Conservation (phyloP, 2,329 filamentous ascomycete genomes). For the Epichloe bromicola region DNA sequence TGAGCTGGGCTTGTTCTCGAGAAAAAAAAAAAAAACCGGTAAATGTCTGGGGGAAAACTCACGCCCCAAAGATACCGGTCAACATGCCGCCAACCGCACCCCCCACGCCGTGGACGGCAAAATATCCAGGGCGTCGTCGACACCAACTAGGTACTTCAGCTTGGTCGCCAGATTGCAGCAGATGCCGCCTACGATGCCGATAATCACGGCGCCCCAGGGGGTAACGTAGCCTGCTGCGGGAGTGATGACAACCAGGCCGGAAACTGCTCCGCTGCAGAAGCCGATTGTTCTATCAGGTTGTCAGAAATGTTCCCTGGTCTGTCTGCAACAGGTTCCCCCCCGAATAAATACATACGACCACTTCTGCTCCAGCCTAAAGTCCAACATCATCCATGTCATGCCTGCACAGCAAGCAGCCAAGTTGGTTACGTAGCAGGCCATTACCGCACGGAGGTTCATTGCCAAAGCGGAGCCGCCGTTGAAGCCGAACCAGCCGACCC, state of each 20-base stretch:
- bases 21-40: neutral
- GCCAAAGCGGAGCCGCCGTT: constrained; percentile 74
- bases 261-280: constrained; percentile 82
- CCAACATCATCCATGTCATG: constrained; percentile 72
- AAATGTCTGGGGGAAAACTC: constrained; percentile 20
- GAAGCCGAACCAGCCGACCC: constrained; percentile 96
- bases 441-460: constrained; percentile 75
- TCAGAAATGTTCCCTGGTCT: neutral
- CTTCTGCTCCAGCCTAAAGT: constrained; percentile 84
- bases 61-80: constrained; percentile 66
- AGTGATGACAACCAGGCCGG: constrained; percentile 77
- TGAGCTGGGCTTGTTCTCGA: constrained; percentile 7
- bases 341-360: constrained; percentile 34
- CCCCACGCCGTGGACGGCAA: constrained; percentile 82
- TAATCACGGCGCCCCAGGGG: constrained; percentile 44
- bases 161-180: constrained; percentile 80
- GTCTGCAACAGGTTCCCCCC: neutral
- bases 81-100: constrained; percentile 70
- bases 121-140: constrained; percentile 82
- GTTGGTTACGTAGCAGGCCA: constrained; percentile 84
- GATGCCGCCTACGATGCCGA: constrained; percentile 46
- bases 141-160: constrained; percentile 58
- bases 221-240: constrained; percentile 73
- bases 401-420: constrained; percentile 71
- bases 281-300: constrained; percentile 58